Percentiles rank a stretch among this genome's conserved stretches.
phyloP scores from a whole-genome alignment of 1,284 basidiomycete species.

The Malassezia sympodialis region DNA sequence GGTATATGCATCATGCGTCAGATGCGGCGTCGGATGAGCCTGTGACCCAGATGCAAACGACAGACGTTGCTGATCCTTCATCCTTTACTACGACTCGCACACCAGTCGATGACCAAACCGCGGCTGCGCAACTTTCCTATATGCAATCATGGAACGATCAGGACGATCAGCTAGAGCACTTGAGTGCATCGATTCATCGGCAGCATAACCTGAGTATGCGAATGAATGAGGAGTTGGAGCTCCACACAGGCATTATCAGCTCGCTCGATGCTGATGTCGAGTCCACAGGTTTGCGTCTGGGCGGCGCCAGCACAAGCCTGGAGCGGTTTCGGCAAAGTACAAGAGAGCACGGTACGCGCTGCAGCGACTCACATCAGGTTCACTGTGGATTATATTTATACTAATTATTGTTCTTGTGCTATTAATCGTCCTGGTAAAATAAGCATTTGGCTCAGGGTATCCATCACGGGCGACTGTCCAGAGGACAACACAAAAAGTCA shows the following conservation, averaged over 20 bases:
- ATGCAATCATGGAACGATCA: conserved; percentile 29
- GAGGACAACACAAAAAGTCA: conserved; percentile 32
- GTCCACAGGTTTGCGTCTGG: conserved; percentile 30
- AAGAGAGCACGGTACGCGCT: conserved; percentile 38
- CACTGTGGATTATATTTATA: conserved; percentile 27
- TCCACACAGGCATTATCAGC: conserved; percentile 33
- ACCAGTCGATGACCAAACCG: background rate
- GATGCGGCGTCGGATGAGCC: background rate
- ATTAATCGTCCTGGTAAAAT: conserved; percentile 37
- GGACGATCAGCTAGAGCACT: conserved; percentile 34
- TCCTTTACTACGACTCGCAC: background rate
- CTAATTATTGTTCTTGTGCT: conserved; percentile 35
- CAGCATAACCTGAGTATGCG: conserved; percentile 40
- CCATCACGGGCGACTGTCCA: conserved; percentile 13
- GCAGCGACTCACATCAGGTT: conserved; percentile 15
- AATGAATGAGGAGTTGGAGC: conserved; percentile 46
- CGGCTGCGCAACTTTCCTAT: conserved; percentile 18
- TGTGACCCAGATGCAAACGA: background rate
- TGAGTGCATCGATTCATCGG: conserved; percentile 33
- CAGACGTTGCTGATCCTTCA: background rate
- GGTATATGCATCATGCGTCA: background rate
- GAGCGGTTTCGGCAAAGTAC: conserved; percentile 29
- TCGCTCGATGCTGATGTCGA: conserved; percentile 33
- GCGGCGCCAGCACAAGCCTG: conserved; percentile 29
- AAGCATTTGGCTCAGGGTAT: background rate